Base-by-base conservation (phyloP, 2,329 filamentous ascomycete species). In the Tothia fuscella region DNA sequence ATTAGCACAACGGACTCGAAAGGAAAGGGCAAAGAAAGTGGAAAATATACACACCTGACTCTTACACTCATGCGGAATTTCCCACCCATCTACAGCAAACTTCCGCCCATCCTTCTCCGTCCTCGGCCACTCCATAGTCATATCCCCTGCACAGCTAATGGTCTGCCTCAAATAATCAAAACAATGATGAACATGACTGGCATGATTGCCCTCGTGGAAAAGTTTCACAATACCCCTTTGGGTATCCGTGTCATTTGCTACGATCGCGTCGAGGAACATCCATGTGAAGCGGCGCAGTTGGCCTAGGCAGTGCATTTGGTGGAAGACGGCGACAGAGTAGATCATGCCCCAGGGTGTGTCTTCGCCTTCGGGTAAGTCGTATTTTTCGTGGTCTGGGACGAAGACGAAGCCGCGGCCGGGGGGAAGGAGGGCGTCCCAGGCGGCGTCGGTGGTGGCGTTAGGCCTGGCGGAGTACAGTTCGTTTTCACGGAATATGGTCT, bases 251-350 rank as follows among this genome's bases (percentile, higher is more conserved):
- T 38, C 26, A 31, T 45, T 43, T 26, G 34, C 17, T 5, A 26
- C 19, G 37, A 46, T 44, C 13, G 32, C 41, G 6, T 51, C 52
- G 7, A 55, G 36, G 30, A 56, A 46, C 13, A 47, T 47, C 41
- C 49, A 55, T 17, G 49, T 44, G 38, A 53, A 53, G 2, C 47
- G 53, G 3, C 57, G 51, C 24, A 60, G 51, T 32, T 56, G 51
- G 13, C 43, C 38, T 2, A 60, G 50, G 38, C 58, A 60, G 43
- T 60, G 56, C 28, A 60, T 44, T 38, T 59, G 55, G 43, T 60
- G 57, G 49, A 55, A 60, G 35, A 60, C 38, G n/a, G 55, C 51
- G 32, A 54, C 51, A 33, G 54, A 53, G 49, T 58, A 60, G 42
- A 59, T 48, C 30, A 52, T 47, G 44, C 52, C 52, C 19, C 47